Base-by-base conservation (phyloP, 345 rosid species). In the Pugionium dolabratum region DNA sequence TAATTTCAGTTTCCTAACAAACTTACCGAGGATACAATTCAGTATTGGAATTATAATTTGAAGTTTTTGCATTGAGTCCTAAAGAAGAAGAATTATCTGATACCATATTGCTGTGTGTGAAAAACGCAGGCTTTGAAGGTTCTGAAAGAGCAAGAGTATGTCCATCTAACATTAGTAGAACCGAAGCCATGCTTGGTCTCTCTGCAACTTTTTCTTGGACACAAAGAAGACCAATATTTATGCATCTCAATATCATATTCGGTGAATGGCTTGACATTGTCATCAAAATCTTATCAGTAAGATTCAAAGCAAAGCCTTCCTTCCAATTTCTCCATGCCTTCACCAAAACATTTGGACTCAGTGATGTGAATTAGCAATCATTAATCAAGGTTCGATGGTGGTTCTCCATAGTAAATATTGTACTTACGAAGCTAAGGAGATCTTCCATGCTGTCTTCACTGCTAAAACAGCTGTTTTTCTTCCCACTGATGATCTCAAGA, bases 251-350 rank as follows among this genome's bases (percentile, higher is more conserved):
- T 2, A 79, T 71, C 62, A 83, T 73, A 30, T 65, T 73, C 26
- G 76, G 49, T 57, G 71, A 73, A 51, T 59, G 44, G 44, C 67
- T 66, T 9, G 67, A 51, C 62, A 52, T 73, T 59, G 67, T 73
- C 76, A 59, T 66, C 61, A 80, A 4, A 29, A 65, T 67, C 50
- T 60, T 31, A 44, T 86, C 85, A 5, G 73, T 75, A 7, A 83
- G 48, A 46, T 80, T 81, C 55, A 75, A 2, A 5, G 74, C 72
- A 31, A 10, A 75, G 6, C 75, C 85, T 68, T 71, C 82, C 51
- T 62, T 75, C 88, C 85, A 84, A n/a, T 62, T 75, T 28, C 79
- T 81, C 94, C 91, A 91, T 10, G 77, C 81, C 94, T 66, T 59
- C 2, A 73, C 50, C 62, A 72, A 54, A 73, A 51, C 42, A 36